Conservation (phyloP, 2,329 filamentous ascomycete genomes). For the Aspergillus novoparasiticus region DNA sequence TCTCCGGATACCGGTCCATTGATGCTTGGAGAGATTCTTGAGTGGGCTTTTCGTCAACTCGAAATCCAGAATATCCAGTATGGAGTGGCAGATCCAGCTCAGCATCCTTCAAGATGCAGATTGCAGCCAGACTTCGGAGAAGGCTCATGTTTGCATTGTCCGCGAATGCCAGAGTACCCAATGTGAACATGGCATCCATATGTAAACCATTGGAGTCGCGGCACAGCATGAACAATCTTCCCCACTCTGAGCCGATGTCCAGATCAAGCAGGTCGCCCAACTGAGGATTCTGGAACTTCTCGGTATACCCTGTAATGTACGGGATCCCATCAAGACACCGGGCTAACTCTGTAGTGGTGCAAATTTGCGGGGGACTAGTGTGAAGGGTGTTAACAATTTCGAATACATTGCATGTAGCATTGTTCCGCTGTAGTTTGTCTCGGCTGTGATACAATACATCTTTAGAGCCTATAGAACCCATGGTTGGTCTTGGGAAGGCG, state of each 20-base stretch:
- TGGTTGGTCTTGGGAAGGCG: not conserved
- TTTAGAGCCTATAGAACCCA: not conserved
- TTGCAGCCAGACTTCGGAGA: conserved; percentile 1
- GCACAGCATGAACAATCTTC: not conserved
- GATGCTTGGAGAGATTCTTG: not conserved
- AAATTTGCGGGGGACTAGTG: not conserved
- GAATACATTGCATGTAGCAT: not conserved
- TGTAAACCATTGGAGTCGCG: not conserved
- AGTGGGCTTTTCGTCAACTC: not conserved
- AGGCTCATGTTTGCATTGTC: not conserved
- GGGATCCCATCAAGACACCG: not conserved
- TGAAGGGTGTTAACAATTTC: not conserved
- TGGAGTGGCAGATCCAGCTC: not conserved
- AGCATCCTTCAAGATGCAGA: not conserved
- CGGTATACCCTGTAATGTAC: not conserved
- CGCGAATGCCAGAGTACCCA: not conserved
- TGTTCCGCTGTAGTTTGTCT: not conserved
- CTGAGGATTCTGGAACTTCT: not conserved
- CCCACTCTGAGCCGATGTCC: not conserved
- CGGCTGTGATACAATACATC: not conserved
- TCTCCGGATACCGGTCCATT: not conserved
- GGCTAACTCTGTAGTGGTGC: not conserved
- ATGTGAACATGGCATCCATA: not conserved
- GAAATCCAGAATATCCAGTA: not conserved
- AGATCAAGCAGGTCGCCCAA: not conserved